A percentile compares a stretch with the other conserved stretches of the same genome.
Evolutionary conservation across 2,329 filamentous ascomycete species (phyloP).

Genomic region (Cladosporium sp.): DNA sequence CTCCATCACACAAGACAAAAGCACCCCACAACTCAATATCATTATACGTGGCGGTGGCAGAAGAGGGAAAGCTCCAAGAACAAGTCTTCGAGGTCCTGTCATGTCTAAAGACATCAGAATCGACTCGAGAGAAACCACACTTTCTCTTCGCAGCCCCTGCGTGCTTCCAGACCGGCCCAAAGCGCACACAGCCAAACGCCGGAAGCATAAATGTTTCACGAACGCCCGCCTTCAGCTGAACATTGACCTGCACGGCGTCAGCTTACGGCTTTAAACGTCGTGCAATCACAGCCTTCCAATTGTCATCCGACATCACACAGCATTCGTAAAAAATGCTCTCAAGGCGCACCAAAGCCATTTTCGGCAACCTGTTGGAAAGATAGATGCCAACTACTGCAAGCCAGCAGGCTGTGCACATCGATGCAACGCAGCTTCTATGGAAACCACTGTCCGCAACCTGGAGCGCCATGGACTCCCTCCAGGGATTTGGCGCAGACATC

Average conservation of each 20-base stretch:
- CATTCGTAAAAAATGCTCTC: not conserved
- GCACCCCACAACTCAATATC: not conserved
- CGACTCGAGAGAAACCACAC: not conserved
- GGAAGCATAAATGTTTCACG: not conserved
- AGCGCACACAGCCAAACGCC: not conserved
- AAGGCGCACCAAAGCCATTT: not conserved
- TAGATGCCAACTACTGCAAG: not conserved
- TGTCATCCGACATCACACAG: not conserved
- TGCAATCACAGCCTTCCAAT: not conserved
- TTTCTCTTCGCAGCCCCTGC: not conserved
- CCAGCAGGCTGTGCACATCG: not conserved
- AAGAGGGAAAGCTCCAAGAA: not conserved
- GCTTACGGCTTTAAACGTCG: not conserved
- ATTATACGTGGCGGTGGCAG: not conserved
- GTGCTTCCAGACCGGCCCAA: not conserved
- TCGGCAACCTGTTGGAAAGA: not conserved
- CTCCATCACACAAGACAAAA: not conserved
- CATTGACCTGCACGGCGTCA: conserved; percentile 1
- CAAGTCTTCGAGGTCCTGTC: not conserved
- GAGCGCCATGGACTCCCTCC: not conserved
- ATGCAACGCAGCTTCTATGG: not conserved
- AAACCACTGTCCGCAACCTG: not conserved
- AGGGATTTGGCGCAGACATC: not conserved
- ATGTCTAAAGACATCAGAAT: not conserved
- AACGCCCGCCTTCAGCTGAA: conserved; percentile 5